Evolutionary conservation across 305 asterid genomes (phyloP).

Genomic region (Ruellia speciosa): DNA sequence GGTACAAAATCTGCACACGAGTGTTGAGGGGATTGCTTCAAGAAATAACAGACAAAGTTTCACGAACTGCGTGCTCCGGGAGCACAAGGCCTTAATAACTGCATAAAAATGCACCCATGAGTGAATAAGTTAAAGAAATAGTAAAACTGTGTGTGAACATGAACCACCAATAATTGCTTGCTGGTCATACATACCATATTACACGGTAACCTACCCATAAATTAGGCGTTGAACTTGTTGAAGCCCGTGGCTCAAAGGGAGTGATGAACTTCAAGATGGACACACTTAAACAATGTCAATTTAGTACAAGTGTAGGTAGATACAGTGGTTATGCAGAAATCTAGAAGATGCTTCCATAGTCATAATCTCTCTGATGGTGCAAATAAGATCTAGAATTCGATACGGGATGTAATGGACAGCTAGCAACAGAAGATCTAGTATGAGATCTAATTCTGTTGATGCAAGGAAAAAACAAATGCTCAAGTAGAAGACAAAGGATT

Average conservation of each 20-base stretch:
- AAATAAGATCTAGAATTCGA: not conserved
- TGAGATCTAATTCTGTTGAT: not conserved
- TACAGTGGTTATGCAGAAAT: not conserved
- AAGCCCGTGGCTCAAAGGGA: not conserved
- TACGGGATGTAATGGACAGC: not conserved
- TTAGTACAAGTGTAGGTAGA: not conserved
- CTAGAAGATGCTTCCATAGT: no score
- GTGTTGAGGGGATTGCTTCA: not conserved
- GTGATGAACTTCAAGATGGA: not conserved
- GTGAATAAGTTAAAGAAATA: not conserved
- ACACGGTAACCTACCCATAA: not conserved
- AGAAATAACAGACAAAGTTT: not conserved
- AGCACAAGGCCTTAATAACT: not conserved
- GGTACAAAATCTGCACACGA: not conserved
- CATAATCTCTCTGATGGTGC: not conserved
- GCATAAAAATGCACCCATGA: not conserved
- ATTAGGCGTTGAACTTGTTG: not conserved
- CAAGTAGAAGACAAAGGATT: not conserved
- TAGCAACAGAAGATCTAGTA: not conserved
- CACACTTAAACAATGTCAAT: not conserved
- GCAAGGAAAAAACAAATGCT: no score
- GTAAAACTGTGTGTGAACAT: not conserved
- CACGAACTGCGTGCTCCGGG: not conserved
- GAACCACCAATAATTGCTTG: not conserved
- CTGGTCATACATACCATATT: not conserved